These are phyloP conservation scores for Fusarium metavorans DNA, from an alignment of 2,329 filamentous ascomycete genomes.

Conservation along the genomic window DNA sequence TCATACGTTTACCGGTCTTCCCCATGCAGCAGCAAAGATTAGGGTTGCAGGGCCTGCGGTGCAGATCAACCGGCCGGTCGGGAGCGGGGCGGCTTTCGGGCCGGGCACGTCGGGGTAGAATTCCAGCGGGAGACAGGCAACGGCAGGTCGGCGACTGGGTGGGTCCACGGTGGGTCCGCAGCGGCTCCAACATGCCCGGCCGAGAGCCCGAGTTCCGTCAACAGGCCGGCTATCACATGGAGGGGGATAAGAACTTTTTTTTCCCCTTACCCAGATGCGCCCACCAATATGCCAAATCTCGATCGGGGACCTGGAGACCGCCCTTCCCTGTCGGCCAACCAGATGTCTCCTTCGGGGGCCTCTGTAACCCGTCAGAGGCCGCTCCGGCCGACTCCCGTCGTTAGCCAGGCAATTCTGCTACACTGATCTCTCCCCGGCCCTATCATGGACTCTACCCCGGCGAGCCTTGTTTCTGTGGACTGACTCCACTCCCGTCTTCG, in stretches of 20 bases:
- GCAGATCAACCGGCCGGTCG: constrained; percentile 16
- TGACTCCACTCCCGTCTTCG: constrained; percentile 13
- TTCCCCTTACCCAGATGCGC: constrained; percentile 11
- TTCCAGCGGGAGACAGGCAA: constrained; percentile 3
- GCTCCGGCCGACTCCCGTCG: constrained; percentile 26
- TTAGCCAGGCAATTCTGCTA: constrained; percentile 8
- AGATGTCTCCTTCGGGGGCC: constrained; percentile 7
- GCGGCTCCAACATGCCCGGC: constrained; percentile 16
- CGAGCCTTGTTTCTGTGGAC: constrained; percentile 13
- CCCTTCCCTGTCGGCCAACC: neutral
- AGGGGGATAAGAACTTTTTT: neutral
- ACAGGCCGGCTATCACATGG: neutral
- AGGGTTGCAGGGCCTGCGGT: neutral
- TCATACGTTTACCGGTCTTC: constrained; percentile 1
- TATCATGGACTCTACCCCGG: neutral
- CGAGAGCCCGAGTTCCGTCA: constrained; percentile 18
- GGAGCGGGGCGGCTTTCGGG: constrained; percentile 37
- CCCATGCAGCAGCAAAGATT: constrained; percentile 1
- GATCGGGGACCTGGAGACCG: neutral
- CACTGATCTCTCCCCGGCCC: constrained; percentile 7
- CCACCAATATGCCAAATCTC: neutral
- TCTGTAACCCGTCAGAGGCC: neutral
- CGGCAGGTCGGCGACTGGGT: constrained; percentile 19
- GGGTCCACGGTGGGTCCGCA: constrained; percentile 6
- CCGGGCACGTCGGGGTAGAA: constrained; percentile 13